phyloP scores from a whole-genome alignment of 495 filamentous ascomycete genomes.

The Penicillium diatomitis region DNA sequence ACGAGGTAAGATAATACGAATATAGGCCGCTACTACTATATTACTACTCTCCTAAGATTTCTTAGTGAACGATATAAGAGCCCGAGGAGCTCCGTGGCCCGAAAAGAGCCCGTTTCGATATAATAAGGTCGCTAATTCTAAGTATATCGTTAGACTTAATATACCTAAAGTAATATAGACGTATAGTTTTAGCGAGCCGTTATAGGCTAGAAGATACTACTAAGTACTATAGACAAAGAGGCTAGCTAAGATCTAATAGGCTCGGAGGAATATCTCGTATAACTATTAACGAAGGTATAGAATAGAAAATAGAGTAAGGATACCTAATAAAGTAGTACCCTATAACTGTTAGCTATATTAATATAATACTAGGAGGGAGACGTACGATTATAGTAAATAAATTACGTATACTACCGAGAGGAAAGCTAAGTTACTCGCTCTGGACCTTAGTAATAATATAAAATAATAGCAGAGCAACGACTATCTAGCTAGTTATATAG shows the following conservation, averaged over 20 bases:
- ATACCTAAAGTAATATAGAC: slow-evolving; percentile 16
- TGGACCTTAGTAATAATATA: slow-evolving; percentile 1
- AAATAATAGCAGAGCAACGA: slow-evolving; percentile 1
- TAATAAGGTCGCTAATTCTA: slow-evolving; percentile 11
- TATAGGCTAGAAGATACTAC: slow-evolving; percentile 13
- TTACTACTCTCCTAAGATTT: background rate
- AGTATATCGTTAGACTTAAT: slow-evolving; percentile 12
- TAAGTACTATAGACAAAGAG: slow-evolving; percentile 13
- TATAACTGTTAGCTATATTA: background rate
- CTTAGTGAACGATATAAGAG: background rate
- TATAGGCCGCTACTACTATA: background rate
- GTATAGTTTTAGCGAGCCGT: slow-evolving; percentile 9
- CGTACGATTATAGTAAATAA: slow-evolving; percentile 4
- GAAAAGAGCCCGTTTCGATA: slow-evolving; percentile 21
- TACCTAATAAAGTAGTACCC: background rate
- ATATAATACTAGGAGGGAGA: background rate
- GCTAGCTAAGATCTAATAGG: slow-evolving; percentile 12
- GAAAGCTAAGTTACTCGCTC: background rate
- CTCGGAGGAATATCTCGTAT: slow-evolving; percentile 19
- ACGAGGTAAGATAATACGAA: background rate
- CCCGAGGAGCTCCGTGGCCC: background rate
- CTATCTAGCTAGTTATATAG: slow-evolving; percentile 4
- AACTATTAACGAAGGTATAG: slow-evolving; percentile 6
- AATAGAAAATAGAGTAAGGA: slow-evolving; percentile 10
- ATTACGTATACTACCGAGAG: background rate